Conservation (phyloP, 2,329 filamentous ascomycete species). For the Aschersonia sp. region DNA sequence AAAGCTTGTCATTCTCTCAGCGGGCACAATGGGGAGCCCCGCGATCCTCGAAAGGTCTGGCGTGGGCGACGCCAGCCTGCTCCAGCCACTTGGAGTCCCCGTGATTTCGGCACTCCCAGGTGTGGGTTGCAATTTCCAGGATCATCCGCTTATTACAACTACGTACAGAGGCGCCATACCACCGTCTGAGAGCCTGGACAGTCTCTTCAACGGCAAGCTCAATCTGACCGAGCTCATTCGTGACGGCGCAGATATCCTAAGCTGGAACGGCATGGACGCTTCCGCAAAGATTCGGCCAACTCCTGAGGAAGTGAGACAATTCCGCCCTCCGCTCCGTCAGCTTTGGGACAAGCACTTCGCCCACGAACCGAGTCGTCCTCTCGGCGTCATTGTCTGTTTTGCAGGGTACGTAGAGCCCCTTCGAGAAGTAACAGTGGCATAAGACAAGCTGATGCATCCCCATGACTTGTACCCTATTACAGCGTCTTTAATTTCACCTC, state of each 20-base stretch:
- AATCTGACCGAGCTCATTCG: background rate
- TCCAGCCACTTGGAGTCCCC: background rate
- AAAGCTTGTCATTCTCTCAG: background rate
- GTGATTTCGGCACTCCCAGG: background rate
- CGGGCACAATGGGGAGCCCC: background rate
- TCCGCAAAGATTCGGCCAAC: background rate
- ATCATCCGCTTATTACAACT: conserved; percentile 29
- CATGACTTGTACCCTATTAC: background rate
- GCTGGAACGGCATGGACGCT: background rate
- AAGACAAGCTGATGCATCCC: too few relatives aligned
- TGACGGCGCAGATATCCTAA: background rate
- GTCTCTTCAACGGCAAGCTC: background rate
- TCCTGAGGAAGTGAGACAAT: background rate
- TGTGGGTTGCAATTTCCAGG: conserved; percentile 15
- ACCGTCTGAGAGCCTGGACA: background rate
- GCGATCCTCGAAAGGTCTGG: background rate
- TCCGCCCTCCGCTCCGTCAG: background rate
- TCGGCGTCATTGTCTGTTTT: too few relatives aligned
- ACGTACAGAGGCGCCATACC: background rate
- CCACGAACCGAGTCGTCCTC: background rate
- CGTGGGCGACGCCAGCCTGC: background rate
- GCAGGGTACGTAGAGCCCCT: too few relatives aligned
- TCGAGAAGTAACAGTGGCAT: too few relatives aligned
- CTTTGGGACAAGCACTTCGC: background rate
- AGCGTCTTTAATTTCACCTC: background rate